Base-by-base conservation (phyloP, 805 yeast genomes). In the Barnettozyma populi region DNA sequence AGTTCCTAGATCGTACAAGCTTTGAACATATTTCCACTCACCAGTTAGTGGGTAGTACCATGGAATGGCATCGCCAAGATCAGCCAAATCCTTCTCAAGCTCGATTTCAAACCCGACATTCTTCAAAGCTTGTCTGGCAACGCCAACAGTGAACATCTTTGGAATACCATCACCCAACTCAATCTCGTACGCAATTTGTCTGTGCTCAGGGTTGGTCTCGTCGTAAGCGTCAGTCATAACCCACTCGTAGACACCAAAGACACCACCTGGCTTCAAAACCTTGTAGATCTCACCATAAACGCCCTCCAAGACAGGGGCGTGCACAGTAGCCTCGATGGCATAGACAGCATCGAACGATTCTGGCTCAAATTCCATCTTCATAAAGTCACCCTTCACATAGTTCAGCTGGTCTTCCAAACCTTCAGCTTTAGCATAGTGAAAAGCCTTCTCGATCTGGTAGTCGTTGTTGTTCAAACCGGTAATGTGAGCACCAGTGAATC, bases 81-180 rank as follows among this genome's bases (percentile, higher is more conserved):
- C 87, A 47, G 98, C 97, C 63, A 94, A 75, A 67, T 94, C 99
- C 59, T 75, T 73, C 67, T 80, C 80, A 64, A 78, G 78, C 61
- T 78, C 77, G 56, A 94, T 72, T 59, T 87, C 84, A 66, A 94
- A 94, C 13, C 99, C 99, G 55, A 88, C 96, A 42, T 74, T 75
- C 67, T 79, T 75, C 62, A 94, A 77, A 24, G 98, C 98, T 49
- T 85, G 70, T 66, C 82, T 85, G 34, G 99, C 99, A 60, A 88
- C 97, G 54, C 81, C 78, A 53, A 81, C 79, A 60, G 74, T 69
- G 78, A 78, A 89, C 99, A 94, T 94, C 74, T 92, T 90, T 65
- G 99, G 98, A 60, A 94, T 94, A 72, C 99, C 99, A 67, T 94
- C 97, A 65, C 99, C 99, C 53, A 92, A 79, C 74, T 94, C 99